Base-by-base conservation (phyloP, 331 rosid genomes). In the Ulmus americana region DNA sequence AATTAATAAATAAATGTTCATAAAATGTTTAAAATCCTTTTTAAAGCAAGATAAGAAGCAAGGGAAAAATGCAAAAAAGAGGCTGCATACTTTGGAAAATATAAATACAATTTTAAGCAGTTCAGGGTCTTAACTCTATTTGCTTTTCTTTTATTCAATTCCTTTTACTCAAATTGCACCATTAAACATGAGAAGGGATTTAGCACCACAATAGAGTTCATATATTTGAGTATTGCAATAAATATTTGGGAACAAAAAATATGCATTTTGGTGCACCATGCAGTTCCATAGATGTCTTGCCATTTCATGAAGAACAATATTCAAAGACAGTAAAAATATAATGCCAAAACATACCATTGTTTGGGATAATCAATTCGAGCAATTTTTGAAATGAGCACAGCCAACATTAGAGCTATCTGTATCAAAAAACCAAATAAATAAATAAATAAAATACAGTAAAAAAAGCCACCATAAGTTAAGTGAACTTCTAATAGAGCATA, bases 351-450 rank as follows among this genome's bases (percentile, higher is more conserved):
- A 66, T 88, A 88, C 96, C 95, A 82, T 70, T 90, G 95, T 78
- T 81, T 87, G 59, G 95, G 97, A 76, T 92, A 88, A 82, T 92
- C 96, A 71, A 88, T 74, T 48, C 96, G 90, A 70, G 96, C 96
- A 68, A 91, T 86, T 80, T 88, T 88, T 72, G 97, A 91, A 64
- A 91, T 81, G 63, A 92, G 78, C 82, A 92, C 96, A 10, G 97
- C 94, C 85, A 88, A 71, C 82, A 82, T 82, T 74, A 58, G 65
- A 70, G 97, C 97, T 70, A 92, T 88, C 96, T 92, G 94, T 77
- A 68, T 15, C 63, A 44, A 45, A 5, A 22, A 38, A 59, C 42
- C 10, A 48, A 52, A 69, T 79, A 65, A 35, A 47, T 22, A 35
- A 61, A 55, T 43, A 35, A 61, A 55, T 43, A 72, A 68, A 43